Evolutionary conservation across 495 filamentous ascomycete species (phyloP), one percentile per base, ranked within the genome.

Genomic region (Lepraria neglecta): DNA sequence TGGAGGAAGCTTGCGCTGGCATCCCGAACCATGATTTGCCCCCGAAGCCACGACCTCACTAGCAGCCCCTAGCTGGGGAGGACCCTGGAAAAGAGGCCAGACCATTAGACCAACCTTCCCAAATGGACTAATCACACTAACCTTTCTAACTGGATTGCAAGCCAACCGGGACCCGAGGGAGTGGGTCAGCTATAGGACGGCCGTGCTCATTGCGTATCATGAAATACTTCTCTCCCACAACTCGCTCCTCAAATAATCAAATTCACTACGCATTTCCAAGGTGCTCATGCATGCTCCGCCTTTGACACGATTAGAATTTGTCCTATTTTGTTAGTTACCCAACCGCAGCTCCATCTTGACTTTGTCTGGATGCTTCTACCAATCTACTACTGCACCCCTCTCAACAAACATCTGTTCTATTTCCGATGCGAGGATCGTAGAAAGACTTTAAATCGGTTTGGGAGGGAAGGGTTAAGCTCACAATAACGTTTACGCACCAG

Each of bases 101-200:
- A 53, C 28, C 30, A 19, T 17, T 33, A 54, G 28, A 19, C 30
- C 31, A 54, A 33, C 51, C 28, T 54, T 28, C 30, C 51, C 51
- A 54, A 54, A 54, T 28, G 51, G 51, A 54, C 51, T 54, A 54
- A 54, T 21, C 51, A 30, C n/a, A 48, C 46, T 54, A 19, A 54
- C 30, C 51, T 4, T 15, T 33, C 4, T 35, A 11, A 19, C 17
- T 54, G 28, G 31, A 54, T 33, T 54, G 51, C 15, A 54, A 54
- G 35, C 48, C 35, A 31, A 54, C 30, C 51, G 54, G n/a, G 30
- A 45, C 54, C 54, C 54, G 54, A 57, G 31, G 24, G n/a, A 43
- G 21, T 57, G 54, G 54, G 19, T 56, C n/a, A 24, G 27, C 42
- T 57, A 43, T 44, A 45, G 42, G 54, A 35, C 4, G 10, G 33